Evolutionary conservation across 2,329 filamentous ascomycete species (phyloP), one percentile per base, ranked within the genome.

Genomic region (Phyllosticta citribraziliensis): DNA sequence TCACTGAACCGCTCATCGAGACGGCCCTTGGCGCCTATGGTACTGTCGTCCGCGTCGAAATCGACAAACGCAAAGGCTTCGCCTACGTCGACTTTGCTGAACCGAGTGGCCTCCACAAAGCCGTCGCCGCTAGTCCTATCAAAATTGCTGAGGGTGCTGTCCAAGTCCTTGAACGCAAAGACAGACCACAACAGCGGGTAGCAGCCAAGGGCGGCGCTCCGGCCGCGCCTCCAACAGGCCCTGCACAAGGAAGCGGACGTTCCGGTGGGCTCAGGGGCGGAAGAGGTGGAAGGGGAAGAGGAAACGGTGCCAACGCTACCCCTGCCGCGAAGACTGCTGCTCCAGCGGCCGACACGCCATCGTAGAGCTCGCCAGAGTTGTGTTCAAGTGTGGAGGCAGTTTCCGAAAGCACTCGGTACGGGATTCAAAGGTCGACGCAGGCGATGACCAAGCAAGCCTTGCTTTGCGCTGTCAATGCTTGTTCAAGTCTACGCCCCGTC

Each of bases 21-120:
- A 82, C 88, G 66, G 86, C 88, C 0, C 84, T 97, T 70, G 81
- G 86, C 53, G 74, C 77, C 0, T 96, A 91, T 67, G 93, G 93
- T 1, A 73, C 82, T 1, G 83, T 97, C 54, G 84, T 84, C 0
- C 88, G 85, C 65, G 89, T 96, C 19, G 93, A 97, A 68, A 93
- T 97, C 59, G 93, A 97, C 71, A 92, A 91, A 73, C 88, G 92
- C 69, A 97, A 97, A 73, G 91, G 91, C 0, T 96, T 96, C 68
- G 93, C 91, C 2, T 96, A 97, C 71, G 87, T 96, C 50, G 89
- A 96, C 65, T 97, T 97, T 75, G 82, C 83, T 10, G 86, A 91
- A 22, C 81, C 87, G 0, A 84, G 86, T 9, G 81, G 83, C 10
- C 79, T 97, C 25, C 83, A 84, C 67, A 91, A 89, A 69, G 93